Evolutionary conservation across 1,284 basidiomycete species (phyloP), one percentile per base, ranked within the genome.

Genomic region (Ceratobasidium sp.): DNA sequence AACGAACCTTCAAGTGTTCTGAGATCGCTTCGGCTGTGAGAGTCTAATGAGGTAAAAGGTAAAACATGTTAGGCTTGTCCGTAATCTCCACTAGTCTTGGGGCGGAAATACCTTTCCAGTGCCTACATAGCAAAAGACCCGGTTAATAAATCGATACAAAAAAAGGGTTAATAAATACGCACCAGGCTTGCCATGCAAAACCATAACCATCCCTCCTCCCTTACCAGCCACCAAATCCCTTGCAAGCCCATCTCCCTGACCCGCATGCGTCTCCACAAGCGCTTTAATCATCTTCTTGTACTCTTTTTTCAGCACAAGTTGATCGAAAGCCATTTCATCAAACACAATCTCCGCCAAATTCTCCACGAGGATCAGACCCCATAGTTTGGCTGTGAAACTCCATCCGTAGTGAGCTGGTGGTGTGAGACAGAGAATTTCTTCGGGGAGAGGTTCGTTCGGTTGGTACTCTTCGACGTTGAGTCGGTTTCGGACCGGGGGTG

Each of bases 251-350:
- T 73, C 28, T 12, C 70, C 57, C 13, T 59, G 40, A 33, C 40
- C 70, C 9, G 71, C 42, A 23, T 75, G 73, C 17, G 73, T 75
- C 42, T 75, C 73, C 10, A 75, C 62, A 6, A 75, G 48, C 28
- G 73, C 73, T 50, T 75, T 75, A 62, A 75, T 75, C 59, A 75
- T 75, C 62, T 75, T 75, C 48, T 75, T 75, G 28, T 75, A 75
- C 62, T 75, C 73, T 23, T 62, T 48, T n/a, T 54, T 64, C 59
- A 75, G 50, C 3, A 75, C 73, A 7, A 75, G 33, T 40, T 75
- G 73, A 38, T 75, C 73, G 40, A 75, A 75, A 9, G 73, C 73
- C 42, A 75, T 50, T 40, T 75, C 73, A 20, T 75, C 73, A 38
- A 75, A 75, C 15, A 65, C 62, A 44, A 75, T 75, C 23, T 54